Conservation (phyloP, 2,329 filamentous ascomycete genomes). For the Colletotrichum sidae region DNA sequence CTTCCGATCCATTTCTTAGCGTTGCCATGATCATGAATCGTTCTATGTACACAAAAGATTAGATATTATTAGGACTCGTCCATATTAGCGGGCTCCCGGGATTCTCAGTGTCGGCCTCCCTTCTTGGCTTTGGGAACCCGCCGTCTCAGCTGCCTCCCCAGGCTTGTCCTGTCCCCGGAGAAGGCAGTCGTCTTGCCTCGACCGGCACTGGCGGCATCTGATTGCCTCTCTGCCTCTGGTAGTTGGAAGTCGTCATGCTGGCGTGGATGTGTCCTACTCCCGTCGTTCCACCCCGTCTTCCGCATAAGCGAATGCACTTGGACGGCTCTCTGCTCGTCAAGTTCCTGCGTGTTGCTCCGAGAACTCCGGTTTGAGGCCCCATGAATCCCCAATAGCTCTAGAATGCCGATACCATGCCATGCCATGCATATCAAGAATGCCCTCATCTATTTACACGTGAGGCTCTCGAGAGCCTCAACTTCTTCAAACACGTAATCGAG, state of each 20-base stretch:
- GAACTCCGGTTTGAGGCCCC: constrained; percentile 57
- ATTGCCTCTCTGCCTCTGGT: constrained; percentile 32
- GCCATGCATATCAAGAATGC: constrained; percentile 62
- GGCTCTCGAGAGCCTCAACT: constrained; percentile 48
- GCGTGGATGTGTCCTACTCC: constrained; percentile 34
- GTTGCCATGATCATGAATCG: constrained; percentile 37
- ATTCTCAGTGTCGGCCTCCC: constrained; percentile 32
- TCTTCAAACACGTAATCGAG: constrained; percentile 39
- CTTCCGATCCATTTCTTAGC: constrained; percentile 34
- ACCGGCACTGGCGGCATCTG: constrained; percentile 33
- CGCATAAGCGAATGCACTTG: constrained; percentile 57
- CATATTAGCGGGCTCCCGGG: constrained; percentile 36
- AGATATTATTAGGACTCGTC: constrained; percentile 43
- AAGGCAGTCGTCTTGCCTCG: constrained; percentile 35
- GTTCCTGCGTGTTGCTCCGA: constrained; percentile 55
- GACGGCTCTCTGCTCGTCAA: constrained; percentile 41
- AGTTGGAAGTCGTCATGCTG: constrained; percentile 30
- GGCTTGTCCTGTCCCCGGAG: constrained; percentile 32
- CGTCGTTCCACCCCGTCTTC: constrained; percentile 39
- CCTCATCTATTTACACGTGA: constrained; percentile 60
- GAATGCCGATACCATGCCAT: constrained; percentile 62
- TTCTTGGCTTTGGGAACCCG: constrained; percentile 24
- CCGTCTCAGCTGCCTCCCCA: constrained; percentile 29
- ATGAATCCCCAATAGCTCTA: constrained; percentile 56
- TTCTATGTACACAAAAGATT: constrained; percentile 46